Evolutionary conservation across 2,329 filamentous ascomycete species (phyloP), one percentile per base, ranked within the genome.

Genomic region (Penicillium sp.): DNA sequence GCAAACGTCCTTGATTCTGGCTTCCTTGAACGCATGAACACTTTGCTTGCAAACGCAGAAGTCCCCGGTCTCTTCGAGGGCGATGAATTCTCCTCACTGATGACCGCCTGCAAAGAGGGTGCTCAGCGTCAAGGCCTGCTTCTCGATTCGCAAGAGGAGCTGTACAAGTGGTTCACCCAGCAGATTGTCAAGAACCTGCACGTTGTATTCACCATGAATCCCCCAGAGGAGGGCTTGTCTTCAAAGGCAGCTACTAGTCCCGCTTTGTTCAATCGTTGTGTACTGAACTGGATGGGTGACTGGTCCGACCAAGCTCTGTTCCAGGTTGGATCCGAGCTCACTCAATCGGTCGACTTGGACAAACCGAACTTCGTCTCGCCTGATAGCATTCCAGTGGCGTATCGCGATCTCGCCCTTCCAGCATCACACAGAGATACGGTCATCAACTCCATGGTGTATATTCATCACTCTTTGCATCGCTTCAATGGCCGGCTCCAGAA

Each of bases 81-180:
- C n/a, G 93, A 99, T 62, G 93, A 99, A 60, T 92, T 95, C 62
- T 90, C 93, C 13, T 88, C 93, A n/a, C 77, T 99, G 56, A 97
- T 99, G 93, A 99, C 95, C 22, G 90, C 91, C 47, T 99, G 95
- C 77, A 97, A 96, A 71, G 93, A 99, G 75, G 95, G 93, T 52
- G 92, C 93, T 16, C 93, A 99, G 70, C 86, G 91, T 54, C 93
- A 99, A 75, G 93, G 93, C 40, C 79, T 97, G 50, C 83, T 97
- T 51, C 81, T 99, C 1, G 93, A 99, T 73, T 97, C 93, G 1
- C 91, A 95, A 60, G 95, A 99, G 74, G 93, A 99, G 71, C 78
- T 99, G n/a, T 99, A 99, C 80, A 97, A 97, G 75, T 99, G 93
- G 93, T 99, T 99, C 75, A 99, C 95, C 0, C 89, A 95, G 63